Base-by-base conservation (phyloP, 495 filamentous ascomycete species). In the Talaromyces ruber region DNA sequence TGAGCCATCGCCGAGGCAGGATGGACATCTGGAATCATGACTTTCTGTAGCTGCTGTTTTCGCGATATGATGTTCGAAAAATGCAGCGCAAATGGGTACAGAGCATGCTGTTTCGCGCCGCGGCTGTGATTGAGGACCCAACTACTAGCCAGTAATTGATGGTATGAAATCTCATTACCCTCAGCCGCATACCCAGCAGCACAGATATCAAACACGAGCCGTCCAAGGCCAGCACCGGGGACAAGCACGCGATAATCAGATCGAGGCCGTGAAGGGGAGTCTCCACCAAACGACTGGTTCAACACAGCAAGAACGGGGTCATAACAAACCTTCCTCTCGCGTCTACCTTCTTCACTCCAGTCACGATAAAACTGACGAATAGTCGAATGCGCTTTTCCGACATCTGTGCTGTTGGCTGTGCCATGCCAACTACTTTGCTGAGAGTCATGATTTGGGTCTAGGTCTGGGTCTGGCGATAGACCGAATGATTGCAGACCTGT, bases 131-230 rank as follows among this genome's bases (percentile, higher is more conserved):
- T 98, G 9, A 98, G 81, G 11, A 97, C 80, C 78, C 92, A 96
- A 28, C 86, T 89, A 61, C 88, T 91, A 12, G 91, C 92, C 61
- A 98, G 74, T 11, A 97, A 81, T 67, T 93, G 90, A 71, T 98
- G 94, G 66, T 93, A 97, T 16, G 91, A 95, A 64, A 98, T 92
- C 76, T 98, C 94, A 64, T 98, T 98, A 12, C 95, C 94, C 70
- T 98, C 91, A 1, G 84, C 81, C 0, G 79, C 70, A 73, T 84
- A 96, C 14, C 94, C 94, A 5, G 77, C 79, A n/a, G 74, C 74
- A 66, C 86, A 91, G 53, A 97, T 76, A 12, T 98, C 94, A 66
- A 93, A 91, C 4, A 96, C 89, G 8, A 97, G 74, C 4, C 94
- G 84, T 12, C 91, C 92, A 28, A 98, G 76, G 1, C 94, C 94